phyloP scores from a whole-genome alignment of 1,284 basidiomycete genomes.

The Lentinula novae-zelandiae region DNA sequence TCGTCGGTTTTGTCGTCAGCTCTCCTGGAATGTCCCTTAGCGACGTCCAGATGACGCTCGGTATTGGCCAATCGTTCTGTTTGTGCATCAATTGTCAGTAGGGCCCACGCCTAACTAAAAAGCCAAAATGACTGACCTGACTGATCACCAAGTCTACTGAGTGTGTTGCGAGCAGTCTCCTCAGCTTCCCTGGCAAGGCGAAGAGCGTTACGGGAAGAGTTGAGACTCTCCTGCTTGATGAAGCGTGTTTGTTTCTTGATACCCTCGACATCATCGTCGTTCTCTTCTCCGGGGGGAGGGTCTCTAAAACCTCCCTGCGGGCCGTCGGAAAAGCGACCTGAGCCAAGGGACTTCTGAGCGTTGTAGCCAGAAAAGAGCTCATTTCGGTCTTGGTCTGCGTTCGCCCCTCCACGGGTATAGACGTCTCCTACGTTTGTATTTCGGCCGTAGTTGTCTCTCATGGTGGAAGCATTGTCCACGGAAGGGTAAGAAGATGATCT shows the following conservation, averaged over 20 bases:
- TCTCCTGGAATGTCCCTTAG: constrained; percentile 85
- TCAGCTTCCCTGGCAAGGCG: constrained; percentile 93
- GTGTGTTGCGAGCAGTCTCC: constrained; percentile 89
- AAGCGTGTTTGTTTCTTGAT: constrained; percentile 93
- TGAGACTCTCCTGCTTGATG: constrained; percentile 91
- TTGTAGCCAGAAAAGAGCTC: constrained; percentile 76
- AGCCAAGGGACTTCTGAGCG: constrained; percentile 42
- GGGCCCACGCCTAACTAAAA: not conserved
- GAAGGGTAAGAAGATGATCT: not conserved
- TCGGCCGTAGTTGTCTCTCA: constrained; percentile 43
- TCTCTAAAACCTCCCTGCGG: constrained; percentile 23
- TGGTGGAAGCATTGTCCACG: not conserved
- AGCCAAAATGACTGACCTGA: constrained; percentile 63
- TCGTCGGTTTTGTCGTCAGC: constrained; percentile 95
- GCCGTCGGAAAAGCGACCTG: constrained; percentile 67
- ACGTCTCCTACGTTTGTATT: constrained; percentile 54
- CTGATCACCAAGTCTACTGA: constrained; percentile 87
- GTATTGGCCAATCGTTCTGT: constrained; percentile 90
- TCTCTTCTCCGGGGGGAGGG: constrained; percentile 69
- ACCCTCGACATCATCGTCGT: constrained; percentile 94
- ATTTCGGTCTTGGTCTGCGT: constrained; percentile 61
- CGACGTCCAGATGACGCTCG: constrained; percentile 91
- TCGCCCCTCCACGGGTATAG: constrained; percentile 45
- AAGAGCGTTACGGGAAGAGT: constrained; percentile 89
- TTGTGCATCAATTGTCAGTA: constrained; percentile 4